These are phyloP conservation scores for Trametes villosa DNA, from an alignment of 768 basidiomycete genomes.

Conservation along the genomic window DNA sequence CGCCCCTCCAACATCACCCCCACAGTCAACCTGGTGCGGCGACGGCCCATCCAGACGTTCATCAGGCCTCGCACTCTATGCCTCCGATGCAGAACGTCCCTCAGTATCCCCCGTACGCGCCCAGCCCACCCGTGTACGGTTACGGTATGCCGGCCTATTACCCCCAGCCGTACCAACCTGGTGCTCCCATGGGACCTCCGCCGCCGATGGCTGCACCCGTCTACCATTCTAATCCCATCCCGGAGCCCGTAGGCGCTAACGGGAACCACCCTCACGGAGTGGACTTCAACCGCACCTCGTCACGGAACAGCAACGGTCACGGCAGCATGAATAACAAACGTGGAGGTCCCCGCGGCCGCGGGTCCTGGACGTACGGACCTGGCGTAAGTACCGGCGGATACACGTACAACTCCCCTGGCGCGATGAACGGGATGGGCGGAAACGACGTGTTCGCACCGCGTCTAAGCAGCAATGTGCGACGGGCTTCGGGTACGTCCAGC, in stretches of 20 bases:
- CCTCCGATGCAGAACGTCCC: slow-evolving; percentile 32
- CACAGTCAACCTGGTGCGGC: slow-evolving; percentile 29
- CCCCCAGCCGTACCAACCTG: slow-evolving; percentile 18
- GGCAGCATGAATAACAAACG: slow-evolving; percentile 33
- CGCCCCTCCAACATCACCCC: slow-evolving; percentile 27
- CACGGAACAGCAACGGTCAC: slow-evolving; percentile 39
- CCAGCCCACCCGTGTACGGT: slow-evolving; percentile 24
- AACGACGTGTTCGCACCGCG: slow-evolving; percentile 66
- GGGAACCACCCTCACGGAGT: slow-evolving; percentile 34
- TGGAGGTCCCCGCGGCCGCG: slow-evolving; percentile 26
- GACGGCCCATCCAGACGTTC: slow-evolving; percentile 29
- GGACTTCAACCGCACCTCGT: slow-evolving; percentile 38
- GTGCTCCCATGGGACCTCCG: slow-evolving; percentile 18
- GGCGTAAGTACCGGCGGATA: slow-evolving; percentile 56
- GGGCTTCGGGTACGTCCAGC: slow-evolving; percentile 53
- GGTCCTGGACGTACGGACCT: slow-evolving; percentile 72
- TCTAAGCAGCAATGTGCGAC: slow-evolving; percentile 53
- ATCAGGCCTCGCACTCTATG: slow-evolving; percentile 38
- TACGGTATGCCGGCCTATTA: slow-evolving; percentile 30
- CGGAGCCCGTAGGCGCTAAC: slow-evolving; percentile 10
- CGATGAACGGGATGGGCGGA: slow-evolving; percentile 26
- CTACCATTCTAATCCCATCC: slow-evolving; percentile 13
- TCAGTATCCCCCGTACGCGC: slow-evolving; percentile 40
- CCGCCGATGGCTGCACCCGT: slow-evolving; percentile 23
- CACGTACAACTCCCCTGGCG: slow-evolving; percentile 35